Percentiles rank a stretch among this genome's conserved stretches.
Evolutionary conservation across 352 stramenopile species (phyloP).

Genomic region (Peronospora tabacina): DNA sequence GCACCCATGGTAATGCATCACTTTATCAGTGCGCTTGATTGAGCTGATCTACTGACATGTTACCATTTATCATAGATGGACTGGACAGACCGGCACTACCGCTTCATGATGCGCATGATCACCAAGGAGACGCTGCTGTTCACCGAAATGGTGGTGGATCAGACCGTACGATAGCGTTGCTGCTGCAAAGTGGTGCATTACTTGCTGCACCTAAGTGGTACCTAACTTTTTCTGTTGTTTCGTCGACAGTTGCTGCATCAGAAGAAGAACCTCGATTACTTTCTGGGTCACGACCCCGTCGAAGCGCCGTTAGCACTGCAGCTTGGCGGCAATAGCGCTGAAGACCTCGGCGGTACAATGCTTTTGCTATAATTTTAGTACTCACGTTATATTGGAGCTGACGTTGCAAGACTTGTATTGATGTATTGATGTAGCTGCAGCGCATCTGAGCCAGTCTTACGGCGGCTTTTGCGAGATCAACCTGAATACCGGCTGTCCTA

Average conservation of each 20-base stretch:
- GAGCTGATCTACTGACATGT: background rate
- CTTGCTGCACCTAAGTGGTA: background rate
- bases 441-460: constrained; percentile 70
- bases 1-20: constrained; percentile 48
- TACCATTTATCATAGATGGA: constrained; percentile 85
- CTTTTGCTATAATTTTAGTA: background rate
- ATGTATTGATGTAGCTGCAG: constrained; percentile 40
- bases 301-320: constrained; percentile 91
- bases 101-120: constrained; percentile 91
- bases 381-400: background rate
- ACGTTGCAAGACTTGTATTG: background rate
- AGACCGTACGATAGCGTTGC: constrained; percentile 73
- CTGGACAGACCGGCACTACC: constrained; percentile 94
- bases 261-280: constrained; percentile 83
- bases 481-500: constrained; percentile 95
- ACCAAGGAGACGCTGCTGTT: constrained; percentile 92
- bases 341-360: constrained; percentile 55
- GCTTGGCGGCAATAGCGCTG: constrained; percentile 88
- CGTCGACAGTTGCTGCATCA: constrained; percentile 63
- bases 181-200: background rate
- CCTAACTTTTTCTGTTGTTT: background rate
- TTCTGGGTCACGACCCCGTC: constrained; percentile 72
- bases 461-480: constrained; percentile 93
- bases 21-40: background rate
- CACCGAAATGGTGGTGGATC: constrained; percentile 98